Evolutionary conservation across 1,284 basidiomycete species (phyloP).

Genomic region (Coniferiporia sulphurascens): DNA sequence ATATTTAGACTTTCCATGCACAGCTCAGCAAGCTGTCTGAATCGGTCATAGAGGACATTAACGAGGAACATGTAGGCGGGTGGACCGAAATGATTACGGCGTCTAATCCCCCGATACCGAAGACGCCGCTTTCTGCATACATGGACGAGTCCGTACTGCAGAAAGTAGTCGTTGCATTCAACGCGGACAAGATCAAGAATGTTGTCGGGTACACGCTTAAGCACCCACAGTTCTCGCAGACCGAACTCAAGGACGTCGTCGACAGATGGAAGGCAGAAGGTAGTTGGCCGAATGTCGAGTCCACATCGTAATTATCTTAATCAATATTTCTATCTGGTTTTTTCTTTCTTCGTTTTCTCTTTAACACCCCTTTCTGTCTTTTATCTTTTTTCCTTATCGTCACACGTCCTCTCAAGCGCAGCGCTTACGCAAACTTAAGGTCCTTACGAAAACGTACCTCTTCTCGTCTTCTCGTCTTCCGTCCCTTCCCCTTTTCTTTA

Average conservation of each 20-base stretch:
- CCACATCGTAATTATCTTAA: slow-evolving; percentile 5
- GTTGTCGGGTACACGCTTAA: slow-evolving; percentile 68
- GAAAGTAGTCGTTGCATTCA: slow-evolving; percentile 62
- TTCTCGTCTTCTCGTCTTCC: neutral
- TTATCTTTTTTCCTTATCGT: too few relatives aligned
- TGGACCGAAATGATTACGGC: slow-evolving; percentile 82
- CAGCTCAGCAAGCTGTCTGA: slow-evolving; percentile 56
- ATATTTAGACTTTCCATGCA: slow-evolving; percentile 17
- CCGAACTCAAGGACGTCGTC: slow-evolving; percentile 68
- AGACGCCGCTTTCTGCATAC: slow-evolving; percentile 77
- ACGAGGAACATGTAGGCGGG: slow-evolving; percentile 79
- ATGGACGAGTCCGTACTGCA: slow-evolving; percentile 72
- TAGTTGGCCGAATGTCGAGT: slow-evolving; percentile 54
- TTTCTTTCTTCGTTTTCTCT: neutral
- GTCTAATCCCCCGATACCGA: slow-evolving; percentile 70
- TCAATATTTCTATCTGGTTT: slow-evolving; percentile 1
- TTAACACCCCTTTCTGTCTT: neutral
- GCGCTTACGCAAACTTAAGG: neutral
- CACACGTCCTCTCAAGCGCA: neutral
- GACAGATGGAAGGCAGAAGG: slow-evolving; percentile 76
- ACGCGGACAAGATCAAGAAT: slow-evolving; percentile 67
- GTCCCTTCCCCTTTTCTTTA: neutral
- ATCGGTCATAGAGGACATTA: slow-evolving; percentile 73
- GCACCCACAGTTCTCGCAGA: slow-evolving; percentile 57
- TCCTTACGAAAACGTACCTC: neutral